Evolutionary conservation across 768 basidiomycete species (phyloP).

Genomic region (Cystobasidium tubakii): DNA sequence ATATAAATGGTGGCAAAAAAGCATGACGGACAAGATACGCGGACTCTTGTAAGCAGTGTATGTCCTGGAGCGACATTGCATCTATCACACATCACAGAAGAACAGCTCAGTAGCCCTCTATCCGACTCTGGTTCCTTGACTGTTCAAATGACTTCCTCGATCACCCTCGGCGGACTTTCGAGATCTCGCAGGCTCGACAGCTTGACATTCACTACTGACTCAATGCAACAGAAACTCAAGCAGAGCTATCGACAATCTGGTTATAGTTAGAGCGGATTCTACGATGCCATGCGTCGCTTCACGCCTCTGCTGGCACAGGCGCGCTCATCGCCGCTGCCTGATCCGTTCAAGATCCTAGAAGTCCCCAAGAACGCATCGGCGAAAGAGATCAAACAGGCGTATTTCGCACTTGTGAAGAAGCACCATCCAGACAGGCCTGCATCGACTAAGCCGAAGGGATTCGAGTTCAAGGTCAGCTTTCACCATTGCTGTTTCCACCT

Average conservation of each 20-base stretch:
- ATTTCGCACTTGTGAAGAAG: conserved; percentile 17
- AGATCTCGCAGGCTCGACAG: background rate
- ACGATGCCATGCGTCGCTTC: conserved; percentile 11
- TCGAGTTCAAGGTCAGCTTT: conserved; percentile 28
- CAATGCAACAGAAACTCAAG: background rate
- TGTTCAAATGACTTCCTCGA: background rate
- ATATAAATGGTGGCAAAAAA: background rate
- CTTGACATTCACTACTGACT: background rate
- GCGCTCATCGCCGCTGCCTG: background rate
- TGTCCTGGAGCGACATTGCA: background rate
- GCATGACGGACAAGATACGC: background rate
- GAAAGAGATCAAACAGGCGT: conserved; percentile 25
- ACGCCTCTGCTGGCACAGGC: conserved; percentile 10
- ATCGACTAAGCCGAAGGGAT: conserved; percentile 6
- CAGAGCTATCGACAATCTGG: too few relatives aligned
- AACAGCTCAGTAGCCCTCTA: too few relatives aligned
- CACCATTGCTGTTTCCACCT: background rate
- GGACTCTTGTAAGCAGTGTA: background rate
- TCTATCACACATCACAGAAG: too few relatives aligned
- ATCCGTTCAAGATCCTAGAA: conserved; percentile 30
- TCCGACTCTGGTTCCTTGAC: too few relatives aligned
- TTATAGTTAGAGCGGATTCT: too few relatives aligned
- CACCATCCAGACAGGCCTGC: conserved; percentile 25
- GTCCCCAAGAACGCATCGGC: background rate
- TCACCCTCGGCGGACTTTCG: background rate